These are phyloP conservation scores for Trypanosoma cruzi DNA, from an alignment of 208 protist species.

Conservation along the genomic window DNA sequence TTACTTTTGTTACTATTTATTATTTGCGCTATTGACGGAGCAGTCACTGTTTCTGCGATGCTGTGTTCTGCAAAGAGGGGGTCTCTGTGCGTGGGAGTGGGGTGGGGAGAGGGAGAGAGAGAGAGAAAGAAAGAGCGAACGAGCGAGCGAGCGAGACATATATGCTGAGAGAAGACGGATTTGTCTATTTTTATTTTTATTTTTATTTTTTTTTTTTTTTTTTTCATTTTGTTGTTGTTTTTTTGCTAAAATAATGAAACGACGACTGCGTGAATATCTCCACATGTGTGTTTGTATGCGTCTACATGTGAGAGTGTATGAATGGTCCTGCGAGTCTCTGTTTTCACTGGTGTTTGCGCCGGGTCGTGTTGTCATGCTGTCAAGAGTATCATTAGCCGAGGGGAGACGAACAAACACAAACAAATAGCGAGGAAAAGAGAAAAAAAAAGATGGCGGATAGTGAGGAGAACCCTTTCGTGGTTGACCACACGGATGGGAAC, in stretches of 20 bases:
- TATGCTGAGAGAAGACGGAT: too few relatives aligned
- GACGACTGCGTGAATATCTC: too few relatives aligned
- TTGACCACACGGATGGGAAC: background rate
- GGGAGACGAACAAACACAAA: background rate
- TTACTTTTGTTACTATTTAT: background rate
- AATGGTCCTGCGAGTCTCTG: background rate
- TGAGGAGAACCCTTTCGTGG: background rate
- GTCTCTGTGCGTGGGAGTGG: background rate
- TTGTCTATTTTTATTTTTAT: too few relatives aligned
- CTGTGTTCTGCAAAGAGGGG: background rate
- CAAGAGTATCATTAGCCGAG: background rate
- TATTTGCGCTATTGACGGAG: background rate
- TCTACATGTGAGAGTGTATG: constrained; percentile 7
- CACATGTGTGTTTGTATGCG: background rate
- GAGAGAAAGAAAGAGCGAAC: background rate
- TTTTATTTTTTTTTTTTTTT: too few relatives aligned
- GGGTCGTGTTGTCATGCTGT: background rate
- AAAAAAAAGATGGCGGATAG: background rate
- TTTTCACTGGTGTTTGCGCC: background rate
- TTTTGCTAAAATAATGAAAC: too few relatives aligned
- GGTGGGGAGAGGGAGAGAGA: background rate
- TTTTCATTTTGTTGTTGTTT: background rate
- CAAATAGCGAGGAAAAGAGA: background rate
- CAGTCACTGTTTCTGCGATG: background rate
- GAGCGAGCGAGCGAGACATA: background rate